These are phyloP conservation scores for Dioszegia crocea DNA, from an alignment of 768 basidiomycete genomes.

Conservation along the genomic window DNA sequence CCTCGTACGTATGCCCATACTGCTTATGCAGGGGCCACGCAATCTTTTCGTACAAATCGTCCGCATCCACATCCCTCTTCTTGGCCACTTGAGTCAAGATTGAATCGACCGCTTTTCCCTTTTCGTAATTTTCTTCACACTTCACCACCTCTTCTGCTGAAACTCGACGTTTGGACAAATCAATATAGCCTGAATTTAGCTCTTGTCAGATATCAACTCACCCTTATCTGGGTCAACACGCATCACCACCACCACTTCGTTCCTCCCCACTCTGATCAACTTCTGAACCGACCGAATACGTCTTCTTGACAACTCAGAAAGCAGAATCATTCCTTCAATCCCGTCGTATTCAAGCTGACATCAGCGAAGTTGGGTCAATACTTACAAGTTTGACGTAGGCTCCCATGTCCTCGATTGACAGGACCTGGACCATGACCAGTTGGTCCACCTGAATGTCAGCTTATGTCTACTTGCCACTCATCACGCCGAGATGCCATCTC, in stretches of 20 bases:
- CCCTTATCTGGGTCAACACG: constrained; percentile 99
- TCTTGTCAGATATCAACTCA: constrained; percentile 45
- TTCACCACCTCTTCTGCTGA: constrained; percentile 98
- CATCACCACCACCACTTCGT: constrained; percentile 96
- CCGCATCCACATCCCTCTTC: constrained; percentile 56
- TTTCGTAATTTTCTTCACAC: constrained; percentile 97
- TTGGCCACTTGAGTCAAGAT: constrained; percentile 52
- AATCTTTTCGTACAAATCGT: constrained; percentile 81
- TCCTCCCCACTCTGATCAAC: constrained; percentile 91
- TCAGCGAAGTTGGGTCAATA: constrained; percentile 12
- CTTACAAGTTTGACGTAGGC: constrained; percentile 95
- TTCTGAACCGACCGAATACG: constrained; percentile 98
- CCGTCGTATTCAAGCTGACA: constrained; percentile 93
- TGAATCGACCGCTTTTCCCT: constrained; percentile 87
- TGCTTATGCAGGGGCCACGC: constrained; percentile 88
- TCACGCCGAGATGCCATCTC: too few relatives aligned
- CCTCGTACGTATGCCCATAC: constrained; percentile 94
- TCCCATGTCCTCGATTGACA: constrained; percentile 99
- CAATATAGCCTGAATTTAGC: constrained; percentile 75
- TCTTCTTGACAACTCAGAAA: constrained; percentile 93
- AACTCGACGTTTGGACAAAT: constrained; percentile 95
- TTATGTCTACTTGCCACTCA: too few relatives aligned
- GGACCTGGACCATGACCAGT: constrained; percentile 98
- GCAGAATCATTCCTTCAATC: constrained; percentile 98
- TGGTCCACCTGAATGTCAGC: constrained; percentile 71